Percentiles rank a stretch among this genome's conserved stretches.
These are phyloP conservation scores for Pseudohalonectria lignicola DNA, from an alignment of 2,329 filamentous ascomycete genomes.

Conservation along the genomic window DNA sequence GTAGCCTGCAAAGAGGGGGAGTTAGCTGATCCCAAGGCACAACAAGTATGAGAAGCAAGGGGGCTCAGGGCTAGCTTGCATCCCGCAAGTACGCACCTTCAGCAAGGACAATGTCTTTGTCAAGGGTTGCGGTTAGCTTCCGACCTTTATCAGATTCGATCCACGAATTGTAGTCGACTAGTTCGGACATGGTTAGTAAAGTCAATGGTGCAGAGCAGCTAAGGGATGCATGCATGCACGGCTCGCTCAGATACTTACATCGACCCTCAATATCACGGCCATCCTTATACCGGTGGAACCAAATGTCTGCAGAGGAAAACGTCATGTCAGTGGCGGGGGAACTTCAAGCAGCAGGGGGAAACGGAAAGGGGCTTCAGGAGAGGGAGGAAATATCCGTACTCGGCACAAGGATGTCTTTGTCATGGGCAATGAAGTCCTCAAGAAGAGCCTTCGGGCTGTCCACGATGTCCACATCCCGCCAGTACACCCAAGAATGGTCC, in stretches of 20 bases:
- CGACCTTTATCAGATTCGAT: slow-evolving; percentile 80
- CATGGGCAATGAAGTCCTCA: slow-evolving; percentile 90
- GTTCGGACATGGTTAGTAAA: slow-evolving; percentile 3
- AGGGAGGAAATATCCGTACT: slow-evolving; percentile 55
- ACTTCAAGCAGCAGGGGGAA: neutral
- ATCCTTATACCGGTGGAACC: slow-evolving; percentile 86
- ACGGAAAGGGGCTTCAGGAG: neutral
- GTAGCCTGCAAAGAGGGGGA: slow-evolving; percentile 58
- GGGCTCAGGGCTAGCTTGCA: too few relatives aligned
- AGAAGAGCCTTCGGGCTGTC: slow-evolving; percentile 81
- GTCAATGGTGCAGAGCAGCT: slow-evolving; percentile 12
- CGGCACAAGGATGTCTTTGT: slow-evolving; percentile 85
- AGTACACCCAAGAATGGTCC: slow-evolving; percentile 97
- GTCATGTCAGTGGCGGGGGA: slow-evolving; percentile 3
- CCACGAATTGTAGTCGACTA: slow-evolving; percentile 99
- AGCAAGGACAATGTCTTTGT: slow-evolving; percentile 74
- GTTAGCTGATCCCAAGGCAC: slow-evolving; percentile 11
- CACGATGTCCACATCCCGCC: slow-evolving; percentile 93
- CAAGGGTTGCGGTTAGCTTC: slow-evolving; percentile 59
- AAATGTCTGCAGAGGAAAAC: slow-evolving; percentile 83
- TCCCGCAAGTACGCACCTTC: slow-evolving; percentile 67
- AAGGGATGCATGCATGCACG: neutral
- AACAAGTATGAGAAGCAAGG: neutral
- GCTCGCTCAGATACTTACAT: too few relatives aligned
- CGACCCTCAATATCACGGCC: slow-evolving; percentile 83